Evolutionary conservation across 2,329 filamentous ascomycete species (phyloP).

Genomic region (Colletotrichum coccodes): DNA sequence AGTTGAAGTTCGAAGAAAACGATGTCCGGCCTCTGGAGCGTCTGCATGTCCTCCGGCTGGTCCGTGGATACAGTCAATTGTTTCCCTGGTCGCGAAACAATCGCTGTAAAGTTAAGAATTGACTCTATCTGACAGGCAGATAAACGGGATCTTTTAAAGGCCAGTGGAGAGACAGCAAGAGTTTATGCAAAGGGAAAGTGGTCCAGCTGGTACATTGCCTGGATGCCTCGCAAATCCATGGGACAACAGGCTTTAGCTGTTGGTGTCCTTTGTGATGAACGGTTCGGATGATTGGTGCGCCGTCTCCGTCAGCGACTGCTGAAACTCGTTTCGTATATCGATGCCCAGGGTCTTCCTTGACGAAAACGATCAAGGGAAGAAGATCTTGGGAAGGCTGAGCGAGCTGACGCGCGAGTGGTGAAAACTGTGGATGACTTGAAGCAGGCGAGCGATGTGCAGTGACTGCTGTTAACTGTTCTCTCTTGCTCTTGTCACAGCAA

Average conservation of each 20-base stretch:
- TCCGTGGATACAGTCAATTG: background rate
- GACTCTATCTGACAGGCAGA: background rate
- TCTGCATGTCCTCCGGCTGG: background rate
- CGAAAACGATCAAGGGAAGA: conserved; percentile 6
- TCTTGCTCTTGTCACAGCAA: background rate
- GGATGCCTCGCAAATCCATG: conserved; percentile 2
- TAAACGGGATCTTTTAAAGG: conserved; percentile 1
- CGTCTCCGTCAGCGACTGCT: conserved; percentile 7
- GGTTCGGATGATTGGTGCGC: conserved; percentile 29
- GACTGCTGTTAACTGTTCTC: background rate
- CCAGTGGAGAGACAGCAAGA: background rate
- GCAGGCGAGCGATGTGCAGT: too few relatives aligned
- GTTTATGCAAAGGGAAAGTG: conserved; percentile 3
- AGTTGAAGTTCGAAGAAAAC: background rate
- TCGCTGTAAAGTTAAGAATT: background rate
- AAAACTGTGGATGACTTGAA: background rate
- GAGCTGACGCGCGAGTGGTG: background rate
- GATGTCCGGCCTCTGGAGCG: background rate
- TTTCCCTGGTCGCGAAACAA: conserved; percentile 17
- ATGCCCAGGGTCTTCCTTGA: conserved; percentile 12
- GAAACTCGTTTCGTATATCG: conserved; percentile 21
- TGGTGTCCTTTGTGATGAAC: background rate
- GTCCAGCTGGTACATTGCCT: background rate
- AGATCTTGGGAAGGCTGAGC: conserved; percentile 5
- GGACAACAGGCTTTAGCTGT: conserved; percentile 13